Conservation (phyloP, 2,329 filamentous ascomycete species). For the Taxawa tesnikishii region DNA sequence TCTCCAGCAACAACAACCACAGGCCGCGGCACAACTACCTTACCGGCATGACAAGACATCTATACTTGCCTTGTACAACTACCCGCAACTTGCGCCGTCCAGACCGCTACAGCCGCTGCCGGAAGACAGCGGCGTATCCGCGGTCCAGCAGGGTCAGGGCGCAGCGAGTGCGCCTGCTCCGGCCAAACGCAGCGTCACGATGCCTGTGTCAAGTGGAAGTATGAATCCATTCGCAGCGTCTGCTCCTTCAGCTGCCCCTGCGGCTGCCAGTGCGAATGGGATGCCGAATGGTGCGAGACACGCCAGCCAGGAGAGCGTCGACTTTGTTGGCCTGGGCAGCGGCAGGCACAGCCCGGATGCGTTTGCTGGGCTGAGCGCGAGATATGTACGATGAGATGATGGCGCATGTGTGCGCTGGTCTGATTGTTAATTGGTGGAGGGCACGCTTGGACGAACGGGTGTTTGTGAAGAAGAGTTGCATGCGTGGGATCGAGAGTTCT, state of each 20-base stretch:
- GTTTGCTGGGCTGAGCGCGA: constrained; percentile 61
- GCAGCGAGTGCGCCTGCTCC: constrained; percentile 14
- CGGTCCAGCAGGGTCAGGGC: constrained; percentile 12
- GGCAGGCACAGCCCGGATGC: constrained; percentile 70
- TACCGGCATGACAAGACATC: constrained; percentile 53
- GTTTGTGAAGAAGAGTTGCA: too few relatives aligned
- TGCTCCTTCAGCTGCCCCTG: constrained; percentile 7
- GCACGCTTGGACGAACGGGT: too few relatives aligned
- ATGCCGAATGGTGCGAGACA: constrained; percentile 23
- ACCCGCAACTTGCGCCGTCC: constrained; percentile 40
- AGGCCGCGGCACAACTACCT: constrained; percentile 15
- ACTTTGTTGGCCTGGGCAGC: constrained; percentile 46
- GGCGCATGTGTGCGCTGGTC: too few relatives aligned
- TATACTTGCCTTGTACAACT: constrained; percentile 64
- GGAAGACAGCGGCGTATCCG: constrained; percentile 21
- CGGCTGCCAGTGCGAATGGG: constrained; percentile 10
- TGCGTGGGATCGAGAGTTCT: too few relatives aligned
- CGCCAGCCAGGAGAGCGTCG: constrained; percentile 59
- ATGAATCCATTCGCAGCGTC: constrained; percentile 17
- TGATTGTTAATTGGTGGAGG: too few relatives aligned
- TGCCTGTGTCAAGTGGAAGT: constrained; percentile 17
- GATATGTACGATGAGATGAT: constrained; percentile 22
- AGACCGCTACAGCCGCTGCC: constrained; percentile 20
- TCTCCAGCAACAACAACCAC: constrained; percentile 17
- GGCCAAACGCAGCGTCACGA: constrained; percentile 23